Evolutionary conservation across 2,329 filamentous ascomycete genomes (phyloP).

Genomic region (Byssothecium circinans): DNA sequence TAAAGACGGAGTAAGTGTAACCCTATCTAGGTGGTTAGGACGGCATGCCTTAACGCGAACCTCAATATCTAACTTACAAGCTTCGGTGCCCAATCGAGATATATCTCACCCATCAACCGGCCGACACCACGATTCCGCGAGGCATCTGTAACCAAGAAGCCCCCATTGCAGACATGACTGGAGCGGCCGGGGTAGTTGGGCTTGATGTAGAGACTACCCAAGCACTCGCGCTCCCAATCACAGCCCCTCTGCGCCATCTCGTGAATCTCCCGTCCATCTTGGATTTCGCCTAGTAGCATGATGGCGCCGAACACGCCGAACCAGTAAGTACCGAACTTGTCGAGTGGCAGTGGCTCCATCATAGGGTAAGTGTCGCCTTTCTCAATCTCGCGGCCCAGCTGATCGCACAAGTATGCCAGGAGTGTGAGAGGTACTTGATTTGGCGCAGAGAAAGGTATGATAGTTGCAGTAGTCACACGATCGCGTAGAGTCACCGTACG

Average conservation of each 20-base stretch:
- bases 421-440: slow-evolving; percentile 75
- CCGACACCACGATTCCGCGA: slow-evolving; percentile 54
- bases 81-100: slow-evolving; percentile 57
- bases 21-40: slow-evolving; percentile 51
- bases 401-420: slow-evolving; percentile 75
- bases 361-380: slow-evolving; percentile 92
- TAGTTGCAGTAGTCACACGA: slow-evolving; percentile 78
- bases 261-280: slow-evolving; percentile 53
- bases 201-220: slow-evolving; percentile 93
- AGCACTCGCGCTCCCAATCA: slow-evolving; percentile 79
- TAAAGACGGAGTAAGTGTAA: slow-evolving; percentile 92
- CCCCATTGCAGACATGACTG: slow-evolving; percentile 80
- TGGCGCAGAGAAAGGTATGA: slow-evolving; percentile 79
- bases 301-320: slow-evolving; percentile 87
- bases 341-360: slow-evolving; percentile 72
- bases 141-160: slow-evolving; percentile 53
- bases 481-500: slow-evolving; percentile 82
- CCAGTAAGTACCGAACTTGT: slow-evolving; percentile 81
- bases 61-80: slow-evolving; percentile 35
- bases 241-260: slow-evolving; percentile 48
- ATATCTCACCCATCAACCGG: slow-evolving; percentile 55
- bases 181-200: slow-evolving; percentile 90
- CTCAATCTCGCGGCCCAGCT: slow-evolving; percentile 88
- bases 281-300: slow-evolving; percentile 78
- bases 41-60: neutral